Conservation (phyloP, 371 early-diverging fungal species). For the Choanephora cucurbitarum region DNA sequence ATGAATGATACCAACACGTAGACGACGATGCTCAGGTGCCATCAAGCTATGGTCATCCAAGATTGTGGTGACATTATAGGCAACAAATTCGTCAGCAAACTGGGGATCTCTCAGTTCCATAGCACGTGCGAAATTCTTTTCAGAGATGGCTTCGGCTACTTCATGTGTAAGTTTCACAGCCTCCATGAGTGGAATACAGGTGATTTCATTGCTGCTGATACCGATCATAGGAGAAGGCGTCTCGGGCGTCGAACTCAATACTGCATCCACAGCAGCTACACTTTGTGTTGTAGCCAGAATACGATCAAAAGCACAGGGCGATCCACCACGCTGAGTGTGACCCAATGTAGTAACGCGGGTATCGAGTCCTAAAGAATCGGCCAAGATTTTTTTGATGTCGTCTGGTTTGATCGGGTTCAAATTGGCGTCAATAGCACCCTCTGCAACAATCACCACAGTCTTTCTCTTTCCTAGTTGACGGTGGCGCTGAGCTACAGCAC, state of each 20-base stretch:
- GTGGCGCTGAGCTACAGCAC: conserved; percentile 70
- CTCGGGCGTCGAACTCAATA: conserved; percentile 80
- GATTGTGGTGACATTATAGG: conserved; percentile 56
- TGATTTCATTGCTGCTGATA: conserved; percentile 85
- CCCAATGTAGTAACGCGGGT: conserved; percentile 96
- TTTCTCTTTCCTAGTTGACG: conserved; percentile 89
- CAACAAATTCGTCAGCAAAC: conserved; percentile 74
- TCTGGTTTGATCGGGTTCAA: conserved; percentile 90
- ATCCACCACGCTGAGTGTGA: conserved; percentile 99
- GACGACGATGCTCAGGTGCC: conserved; percentile 47
- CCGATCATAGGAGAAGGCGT: conserved; percentile 93
- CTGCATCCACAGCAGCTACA: conserved; percentile 94
- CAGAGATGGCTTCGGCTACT: conserved; percentile 80
- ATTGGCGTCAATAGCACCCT: conserved; percentile 95
- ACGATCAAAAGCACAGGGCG: conserved; percentile 94
- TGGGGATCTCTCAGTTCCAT: conserved; percentile 92
- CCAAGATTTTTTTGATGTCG: conserved; percentile 81
- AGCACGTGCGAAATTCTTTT: conserved; percentile 86
- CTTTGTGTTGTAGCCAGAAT: conserved; percentile 95
- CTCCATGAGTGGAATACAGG: conserved; percentile 83
- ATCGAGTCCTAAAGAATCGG: conserved; percentile 80
- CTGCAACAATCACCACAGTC: conserved; percentile 95
- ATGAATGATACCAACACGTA: conserved; percentile 93
- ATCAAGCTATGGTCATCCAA: conserved; percentile 35
- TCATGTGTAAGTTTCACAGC: conserved; percentile 93